Percentiles rank a stretch among this genome's conserved stretches.
These are phyloP conservation scores for Diospyros kaki DNA, from an alignment of 148 eudicot genomes.

Conservation along the genomic window DNA sequence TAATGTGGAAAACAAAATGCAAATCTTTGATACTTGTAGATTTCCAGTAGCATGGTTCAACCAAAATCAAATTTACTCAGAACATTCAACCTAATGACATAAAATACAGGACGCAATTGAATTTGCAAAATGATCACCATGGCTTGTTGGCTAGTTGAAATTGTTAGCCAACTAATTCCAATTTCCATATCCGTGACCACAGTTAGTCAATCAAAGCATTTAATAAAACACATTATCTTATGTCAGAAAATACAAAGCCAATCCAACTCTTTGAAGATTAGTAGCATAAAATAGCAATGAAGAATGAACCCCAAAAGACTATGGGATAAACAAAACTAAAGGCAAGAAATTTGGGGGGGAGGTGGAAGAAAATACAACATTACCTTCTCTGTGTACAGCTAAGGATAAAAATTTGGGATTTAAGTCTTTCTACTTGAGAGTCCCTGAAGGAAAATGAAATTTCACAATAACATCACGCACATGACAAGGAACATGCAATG, in stretches of 20 bases:
- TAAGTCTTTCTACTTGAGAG: conserved; percentile 68
- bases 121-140: background rate
- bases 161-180: background rate
- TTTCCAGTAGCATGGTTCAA: background rate
- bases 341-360: background rate
- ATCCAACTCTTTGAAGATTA: background rate
- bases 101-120: background rate
- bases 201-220: background rate
- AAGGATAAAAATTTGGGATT: conserved; percentile 73
- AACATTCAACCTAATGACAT: background rate
- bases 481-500: background rate
- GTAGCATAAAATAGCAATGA: background rate
- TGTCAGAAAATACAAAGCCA: background rate
- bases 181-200: background rate
- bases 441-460: conserved; percentile 40
- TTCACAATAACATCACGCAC: background rate
- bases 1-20: background rate
- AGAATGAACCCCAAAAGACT: background rate
- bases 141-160: background rate
- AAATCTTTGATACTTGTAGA: background rate
- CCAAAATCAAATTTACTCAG: background rate
- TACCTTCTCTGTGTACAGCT: conserved; percentile 91
- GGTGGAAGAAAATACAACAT: background rate
- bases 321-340: background rate
- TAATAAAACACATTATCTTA: background rate